Conservation (phyloP, 129 eudicot genomes). For the Deinandra increscens region DNA sequence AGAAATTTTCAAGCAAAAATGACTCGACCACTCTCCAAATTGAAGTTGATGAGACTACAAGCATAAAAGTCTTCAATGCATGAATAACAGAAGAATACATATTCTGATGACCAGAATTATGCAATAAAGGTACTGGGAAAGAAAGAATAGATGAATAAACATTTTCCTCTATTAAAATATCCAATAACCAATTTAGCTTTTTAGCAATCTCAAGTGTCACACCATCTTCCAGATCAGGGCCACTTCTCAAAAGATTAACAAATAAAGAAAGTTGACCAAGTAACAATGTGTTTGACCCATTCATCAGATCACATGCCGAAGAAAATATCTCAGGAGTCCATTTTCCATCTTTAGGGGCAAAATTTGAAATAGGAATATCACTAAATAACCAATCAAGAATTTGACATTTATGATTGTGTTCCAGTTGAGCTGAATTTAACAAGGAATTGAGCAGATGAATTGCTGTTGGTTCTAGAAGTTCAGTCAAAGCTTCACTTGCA, state of each 20-base stretch:
- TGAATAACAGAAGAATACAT: conserved; percentile 50
- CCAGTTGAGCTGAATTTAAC: conserved; percentile 66
- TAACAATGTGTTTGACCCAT: conserved; percentile 38
- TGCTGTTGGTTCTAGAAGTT: conserved; percentile 82
- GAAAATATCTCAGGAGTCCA: conserved; percentile 35
- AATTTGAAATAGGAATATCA: conserved; percentile 23
- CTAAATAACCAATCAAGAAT: conserved; percentile 71
- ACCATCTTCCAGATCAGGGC: conserved; percentile 72
- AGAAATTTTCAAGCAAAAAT: conserved; percentile 66
- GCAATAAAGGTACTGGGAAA: conserved; percentile 43
- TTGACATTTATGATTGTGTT: conserved; percentile 48
- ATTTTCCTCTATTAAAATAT: conserved; percentile 46
- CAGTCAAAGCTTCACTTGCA: conserved; percentile 59
- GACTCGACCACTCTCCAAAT: conserved; percentile 60
- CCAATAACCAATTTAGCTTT: conserved; percentile 73
- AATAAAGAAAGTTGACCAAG: conserved; percentile 61
- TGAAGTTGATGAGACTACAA: conserved; percentile 52
- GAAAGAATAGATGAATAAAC: conserved; percentile 62
- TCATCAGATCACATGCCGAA: conserved; percentile 42
- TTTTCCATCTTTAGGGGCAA: conserved; percentile 21
- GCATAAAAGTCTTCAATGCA: conserved; percentile 82
- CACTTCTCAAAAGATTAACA: conserved; percentile 62
- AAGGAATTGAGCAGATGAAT: conserved; percentile 77
- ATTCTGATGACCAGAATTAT: conserved; percentile 54
- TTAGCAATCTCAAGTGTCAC: conserved; percentile 54